Evolutionary conservation across 257 asterid genomes (phyloP).

Genomic region (Orobanche coerulescens): DNA sequence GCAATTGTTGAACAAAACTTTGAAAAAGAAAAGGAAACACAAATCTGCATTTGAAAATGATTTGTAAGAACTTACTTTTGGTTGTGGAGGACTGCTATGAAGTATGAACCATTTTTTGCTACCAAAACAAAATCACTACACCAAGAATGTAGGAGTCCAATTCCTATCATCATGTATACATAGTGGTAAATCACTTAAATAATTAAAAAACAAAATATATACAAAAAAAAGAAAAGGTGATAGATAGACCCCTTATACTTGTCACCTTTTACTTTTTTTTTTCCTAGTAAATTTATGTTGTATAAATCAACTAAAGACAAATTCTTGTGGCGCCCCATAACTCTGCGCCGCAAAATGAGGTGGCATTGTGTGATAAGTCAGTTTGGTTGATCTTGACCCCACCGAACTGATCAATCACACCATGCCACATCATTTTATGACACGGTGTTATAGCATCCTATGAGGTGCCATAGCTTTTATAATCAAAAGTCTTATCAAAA

Average conservation of each 20-base stretch:
- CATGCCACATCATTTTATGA: too few relatives aligned
- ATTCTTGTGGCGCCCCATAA: too few relatives aligned
- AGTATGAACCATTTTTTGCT: conserved; percentile 39
- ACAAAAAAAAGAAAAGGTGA: conserved; percentile 23
- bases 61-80: conserved; percentile 34
- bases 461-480: too few relatives aligned
- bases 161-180: conserved; percentile 31
- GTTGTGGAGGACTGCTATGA: conserved; percentile 49
- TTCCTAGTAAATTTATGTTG: conserved; percentile 7
- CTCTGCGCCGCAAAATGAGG: too few relatives aligned
- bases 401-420: too few relatives aligned
- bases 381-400: too few relatives aligned
- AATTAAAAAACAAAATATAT: not conserved
- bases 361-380: too few relatives aligned
- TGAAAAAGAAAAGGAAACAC: not conserved
- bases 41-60: not conserved
- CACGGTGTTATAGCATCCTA: too few relatives aligned
- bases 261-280: conserved; percentile 18
- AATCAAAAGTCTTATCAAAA: not conserved
- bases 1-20: conserved; percentile 1
- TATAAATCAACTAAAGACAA: conserved; percentile 21
- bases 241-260: conserved; percentile 13
- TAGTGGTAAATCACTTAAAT: conserved; percentile 26
- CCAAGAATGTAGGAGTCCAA: conserved; percentile 32
- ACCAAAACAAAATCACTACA: conserved; percentile 7